phyloP scores from a whole-genome alignment of 371 early-diverging fungal species.

The Apophysomyces variabilis region DNA sequence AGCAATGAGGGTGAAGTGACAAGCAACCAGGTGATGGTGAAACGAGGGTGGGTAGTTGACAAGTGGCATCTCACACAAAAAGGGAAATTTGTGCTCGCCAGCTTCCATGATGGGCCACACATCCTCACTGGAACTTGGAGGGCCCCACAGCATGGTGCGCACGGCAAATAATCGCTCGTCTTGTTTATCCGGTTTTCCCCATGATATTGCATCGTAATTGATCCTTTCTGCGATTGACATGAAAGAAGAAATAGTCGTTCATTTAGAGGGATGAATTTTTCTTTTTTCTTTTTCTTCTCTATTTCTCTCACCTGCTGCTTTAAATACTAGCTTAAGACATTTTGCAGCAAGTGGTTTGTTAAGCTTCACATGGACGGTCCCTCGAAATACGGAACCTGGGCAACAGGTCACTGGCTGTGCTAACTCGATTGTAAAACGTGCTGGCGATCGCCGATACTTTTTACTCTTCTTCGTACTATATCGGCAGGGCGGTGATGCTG shows the following conservation, averaged over 20 bases:
- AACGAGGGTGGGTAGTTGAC: constrained; percentile 39
- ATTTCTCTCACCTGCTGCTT: constrained; percentile 23
- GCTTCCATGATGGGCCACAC: constrained; percentile 28
- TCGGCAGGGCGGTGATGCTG: background rate
- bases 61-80: constrained; percentile 38
- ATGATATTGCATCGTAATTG: constrained; percentile 38
- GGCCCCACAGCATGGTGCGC: constrained; percentile 30
- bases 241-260: background rate
- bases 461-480: background rate
- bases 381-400: constrained; percentile 41
- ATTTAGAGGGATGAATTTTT: too few species aligned
- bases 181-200: constrained; percentile 28
- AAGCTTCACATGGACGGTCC: constrained; percentile 28
- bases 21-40: constrained; percentile 32
- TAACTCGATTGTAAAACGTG: constrained; percentile 3
- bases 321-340: constrained; percentile 35
- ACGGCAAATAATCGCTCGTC: constrained; percentile 40
- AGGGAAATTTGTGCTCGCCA: constrained; percentile 32
- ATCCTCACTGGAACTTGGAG: constrained; percentile 17
- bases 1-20: constrained; percentile 26
- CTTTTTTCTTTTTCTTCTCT: background rate
- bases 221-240: constrained; percentile 28
- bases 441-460: constrained; percentile 8
- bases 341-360: constrained; percentile 21
- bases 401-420: constrained; percentile 23